phyloP scores from a whole-genome alignment of 176 grass and related monocot species.

The Musa acuminata region DNA sequence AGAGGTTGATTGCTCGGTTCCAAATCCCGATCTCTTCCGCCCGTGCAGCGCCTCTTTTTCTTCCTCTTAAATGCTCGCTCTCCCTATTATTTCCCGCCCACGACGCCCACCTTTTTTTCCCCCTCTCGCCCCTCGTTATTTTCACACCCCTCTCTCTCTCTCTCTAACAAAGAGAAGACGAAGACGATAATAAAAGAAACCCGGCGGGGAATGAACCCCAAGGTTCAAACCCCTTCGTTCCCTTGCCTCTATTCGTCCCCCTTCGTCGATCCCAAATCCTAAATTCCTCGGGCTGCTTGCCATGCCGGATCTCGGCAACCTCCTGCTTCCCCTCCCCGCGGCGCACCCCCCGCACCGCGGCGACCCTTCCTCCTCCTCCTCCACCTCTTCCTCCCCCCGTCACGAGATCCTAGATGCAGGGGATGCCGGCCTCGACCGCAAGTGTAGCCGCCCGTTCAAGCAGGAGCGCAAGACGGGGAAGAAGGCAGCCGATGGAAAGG shows the following conservation, averaged over 20 bases:
- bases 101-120: too few relatives aligned
- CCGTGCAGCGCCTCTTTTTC: too few relatives aligned
- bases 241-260: neutral
- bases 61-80: too few relatives aligned
- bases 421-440: neutral
- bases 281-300: neutral
- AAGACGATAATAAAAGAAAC: neutral
- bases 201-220: neutral
- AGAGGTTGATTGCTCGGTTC: too few relatives aligned
- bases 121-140: too few relatives aligned
- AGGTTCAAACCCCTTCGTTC: neutral
- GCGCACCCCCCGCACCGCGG: neutral
- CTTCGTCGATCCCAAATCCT: neutral
- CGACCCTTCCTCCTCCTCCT: neutral
- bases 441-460: constrained; percentile 3
- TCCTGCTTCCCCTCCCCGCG: neutral
- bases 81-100: too few relatives aligned
- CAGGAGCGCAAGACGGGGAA: neutral
- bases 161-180: neutral
- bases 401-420: neutral
- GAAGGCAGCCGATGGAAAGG: constrained; percentile 8
- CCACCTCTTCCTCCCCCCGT: neutral
- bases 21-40: too few relatives aligned
- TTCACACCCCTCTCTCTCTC: too few relatives aligned
- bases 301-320: constrained; percentile 11